phyloP scores from a whole-genome alignment of 1,284 basidiomycete genomes.

The Cutaneotrichosporon sp. region DNA sequence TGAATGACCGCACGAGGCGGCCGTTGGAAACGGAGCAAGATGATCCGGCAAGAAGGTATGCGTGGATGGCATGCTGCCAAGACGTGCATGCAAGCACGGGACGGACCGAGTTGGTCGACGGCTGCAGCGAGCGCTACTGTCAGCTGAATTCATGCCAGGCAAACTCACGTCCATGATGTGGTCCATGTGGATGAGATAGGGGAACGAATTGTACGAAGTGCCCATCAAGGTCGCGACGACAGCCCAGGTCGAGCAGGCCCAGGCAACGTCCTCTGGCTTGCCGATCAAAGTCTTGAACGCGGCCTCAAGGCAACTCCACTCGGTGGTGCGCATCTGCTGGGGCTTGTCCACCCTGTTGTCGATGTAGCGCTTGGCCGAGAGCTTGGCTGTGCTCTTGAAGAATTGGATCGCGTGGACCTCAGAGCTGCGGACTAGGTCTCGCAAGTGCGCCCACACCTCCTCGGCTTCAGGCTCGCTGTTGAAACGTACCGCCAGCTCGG shows the following conservation, averaged over 20 bases:
- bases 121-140: conserved; percentile 39
- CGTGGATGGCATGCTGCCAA: conserved; percentile 53
- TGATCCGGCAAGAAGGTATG: conserved; percentile 40
- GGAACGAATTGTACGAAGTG: conserved; percentile 37
- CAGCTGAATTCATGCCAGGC: background rate
- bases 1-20: conserved; percentile 34
- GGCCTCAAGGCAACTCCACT: conserved; percentile 38
- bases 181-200: conserved; percentile 35
- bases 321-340: conserved; percentile 41
- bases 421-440: conserved; percentile 25
- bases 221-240: conserved; percentile 49
- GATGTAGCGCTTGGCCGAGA: background rate
- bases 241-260: conserved; percentile 52
- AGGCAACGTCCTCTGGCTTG: conserved; percentile 37
- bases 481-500: conserved; percentile 5
- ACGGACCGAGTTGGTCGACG: conserved; percentile 36
- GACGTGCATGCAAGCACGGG: conserved; percentile 42
- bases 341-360: conserved; percentile 10
- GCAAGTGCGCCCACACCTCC: conserved; percentile 30
- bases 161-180: conserved; percentile 51
- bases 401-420: conserved; percentile 37
- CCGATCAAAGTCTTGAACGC: conserved; percentile 40
- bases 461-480: conserved; percentile 3
- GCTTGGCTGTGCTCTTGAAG: conserved; percentile 18
- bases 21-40: conserved; percentile 27